Evolutionary conservation across 352 stramenopile genomes (phyloP), one percentile per base, ranked within the genome.

Genomic region (Phytopythium litorale): DNA sequence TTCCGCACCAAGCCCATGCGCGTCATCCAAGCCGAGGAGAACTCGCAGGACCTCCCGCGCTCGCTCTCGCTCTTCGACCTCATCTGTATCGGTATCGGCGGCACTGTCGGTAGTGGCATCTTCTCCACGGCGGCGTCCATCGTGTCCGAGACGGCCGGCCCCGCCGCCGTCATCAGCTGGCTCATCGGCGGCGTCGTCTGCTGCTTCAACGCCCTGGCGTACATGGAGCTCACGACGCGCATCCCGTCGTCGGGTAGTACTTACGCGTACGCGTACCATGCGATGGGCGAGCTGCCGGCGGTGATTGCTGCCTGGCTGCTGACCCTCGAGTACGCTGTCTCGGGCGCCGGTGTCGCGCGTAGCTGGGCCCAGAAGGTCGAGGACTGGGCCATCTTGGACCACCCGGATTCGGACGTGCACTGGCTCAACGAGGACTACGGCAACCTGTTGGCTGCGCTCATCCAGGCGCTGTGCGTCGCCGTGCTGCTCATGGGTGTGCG

Each of bases 301-400:
- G 87, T 97, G 35, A 64, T 98, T 28, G 87, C 88, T 1, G 90
- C 76, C 19, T 89, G 81, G 62, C 65, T 89, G 45, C 61, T 98
- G 53, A 97, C 88, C 30, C 72, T 98, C 21, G 92, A 98, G 75
- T 98, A 97, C 73, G 79, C 87, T 25, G 68, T 97, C 18, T 91
- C 83, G 6, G 89, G 84, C 32, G 81, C 87, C n/a, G 94, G 92
- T 18, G 88, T 98, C 0, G 93, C 94, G 0, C 83, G 91, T 53
- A 96, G 81, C 59, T 98, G 93, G 92, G 90, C 80, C 40, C 78
- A 96, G 64, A 98, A 98, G 75, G 78, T 97, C 16, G 66, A 92
- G 46, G 76, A 86, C 28, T 90, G 81, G 79, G 46, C 81, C 50
- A 8, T 79, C n/a, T 40, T 78, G 9, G 70, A 79, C 45, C 58